These are phyloP conservation scores for Dendrobium huoshanense DNA, from an alignment of 106 monocot species.

Conservation along the genomic window DNA sequence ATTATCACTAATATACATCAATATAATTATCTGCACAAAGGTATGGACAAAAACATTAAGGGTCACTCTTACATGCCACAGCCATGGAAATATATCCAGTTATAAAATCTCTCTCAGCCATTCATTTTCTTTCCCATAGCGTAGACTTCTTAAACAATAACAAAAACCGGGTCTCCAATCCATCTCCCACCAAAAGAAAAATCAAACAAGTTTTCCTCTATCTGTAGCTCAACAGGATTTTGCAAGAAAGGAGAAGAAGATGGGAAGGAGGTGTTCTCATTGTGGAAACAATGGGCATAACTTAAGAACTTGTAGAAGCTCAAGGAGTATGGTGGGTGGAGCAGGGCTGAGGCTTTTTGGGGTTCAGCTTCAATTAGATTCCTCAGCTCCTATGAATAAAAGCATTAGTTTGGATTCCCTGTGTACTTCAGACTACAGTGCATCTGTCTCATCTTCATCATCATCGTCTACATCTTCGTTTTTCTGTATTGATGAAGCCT, in stretches of 20 bases:
- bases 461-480: slow-evolving; percentile 22
- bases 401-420: slow-evolving; percentile 40
- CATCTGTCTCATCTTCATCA: slow-evolving; percentile 1
- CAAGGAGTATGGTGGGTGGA: background rate
- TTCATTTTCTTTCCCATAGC: no score
- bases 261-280: slow-evolving; percentile 34
- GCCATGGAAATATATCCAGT: no score
- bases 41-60: no score
- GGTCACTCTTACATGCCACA: no score
- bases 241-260: background rate
- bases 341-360: slow-evolving; percentile 32
- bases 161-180: no score
- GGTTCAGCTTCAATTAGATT: slow-evolving; percentile 24
- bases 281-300: slow-evolving; percentile 43
- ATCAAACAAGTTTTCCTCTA: no score
- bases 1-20: no score
- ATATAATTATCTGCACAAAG: no score
- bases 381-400: slow-evolving; percentile 16
- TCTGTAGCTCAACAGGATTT: no score
- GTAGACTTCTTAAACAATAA: no score
- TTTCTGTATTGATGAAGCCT: slow-evolving; percentile 23
- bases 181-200: no score
- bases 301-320: slow-evolving; percentile 26
- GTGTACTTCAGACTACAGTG: slow-evolving; percentile 1
- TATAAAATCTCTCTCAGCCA: no score